These are phyloP conservation scores for Trametes gibbosa DNA, from an alignment of 768 basidiomycete species.

Conservation along the genomic window DNA sequence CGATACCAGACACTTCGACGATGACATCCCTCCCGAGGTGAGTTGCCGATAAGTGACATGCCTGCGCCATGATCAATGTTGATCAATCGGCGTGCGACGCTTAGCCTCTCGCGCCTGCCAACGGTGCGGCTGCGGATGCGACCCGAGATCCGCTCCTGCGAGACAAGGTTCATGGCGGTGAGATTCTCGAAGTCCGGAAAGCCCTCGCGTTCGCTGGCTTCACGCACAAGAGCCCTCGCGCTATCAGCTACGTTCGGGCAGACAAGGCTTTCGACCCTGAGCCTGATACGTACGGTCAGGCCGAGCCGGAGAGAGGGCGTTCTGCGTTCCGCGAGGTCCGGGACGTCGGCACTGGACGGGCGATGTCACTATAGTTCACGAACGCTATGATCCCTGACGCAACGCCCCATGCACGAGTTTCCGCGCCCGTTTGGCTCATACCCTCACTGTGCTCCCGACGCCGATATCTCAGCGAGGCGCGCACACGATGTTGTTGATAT, in stretches of 20 bases:
- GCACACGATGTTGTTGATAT: background rate
- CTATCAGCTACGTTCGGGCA: slow-evolving; percentile 70
- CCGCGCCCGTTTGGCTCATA: slow-evolving; percentile 16
- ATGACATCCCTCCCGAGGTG: slow-evolving; percentile 91
- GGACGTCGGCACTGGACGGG: slow-evolving; percentile 69
- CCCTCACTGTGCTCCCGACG: slow-evolving; percentile 7
- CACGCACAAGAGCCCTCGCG: slow-evolving; percentile 85
- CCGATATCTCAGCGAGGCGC: background rate
- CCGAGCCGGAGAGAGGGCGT: slow-evolving; percentile 57
- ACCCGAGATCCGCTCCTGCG: slow-evolving; percentile 88
- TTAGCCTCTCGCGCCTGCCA: slow-evolving; percentile 85
- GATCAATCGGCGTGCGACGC: background rate
- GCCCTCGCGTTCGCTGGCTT: slow-evolving; percentile 88
- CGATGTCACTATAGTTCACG: slow-evolving; percentile 70
- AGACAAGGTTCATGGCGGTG: slow-evolving; percentile 80
- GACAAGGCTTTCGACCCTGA: slow-evolving; percentile 68
- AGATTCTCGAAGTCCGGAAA: slow-evolving; percentile 89
- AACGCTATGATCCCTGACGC: slow-evolving; percentile 6
- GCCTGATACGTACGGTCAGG: slow-evolving; percentile 48
- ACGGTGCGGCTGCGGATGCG: slow-evolving; percentile 77
- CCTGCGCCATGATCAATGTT: background rate
- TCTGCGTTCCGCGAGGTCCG: slow-evolving; percentile 58
- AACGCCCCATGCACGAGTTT: slow-evolving; percentile 22
- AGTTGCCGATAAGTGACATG: slow-evolving; percentile 10
- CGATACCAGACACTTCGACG: slow-evolving; percentile 94